Percentiles rank a stretch among this genome's conserved stretches.
phyloP scores from a whole-genome alignment of 306 rosid species.

The Malus domestica region ASM211411v1 NC_041802.1:31722001-31722500 shows the following conservation, averaged over 20 bases:
- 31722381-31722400: slow-evolving; percentile 83
- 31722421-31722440: slow-evolving; percentile 82
- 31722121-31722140: neutral
- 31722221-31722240: slow-evolving; percentile 84
- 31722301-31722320: slow-evolving; percentile 38
- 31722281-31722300: slow-evolving; percentile 86
- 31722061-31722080: neutral
- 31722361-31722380: slow-evolving; percentile 3
- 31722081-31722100: neutral
- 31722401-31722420: slow-evolving; percentile 92
- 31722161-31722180: neutral
- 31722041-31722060: neutral
- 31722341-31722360: neutral
- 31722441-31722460: slow-evolving; percentile 95
- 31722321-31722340: neutral
- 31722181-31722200: neutral
- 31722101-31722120: neutral
- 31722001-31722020: neutral
- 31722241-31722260: slow-evolving; percentile 84
- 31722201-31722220: neutral
- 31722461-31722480: slow-evolving; percentile 99
- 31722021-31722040: neutral
- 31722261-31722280: slow-evolving; percentile 88
- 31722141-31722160: neutral
- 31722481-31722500: slow-evolving; percentile 82